Evolutionary conservation across 164 flowering plant genomes (phyloP), one percentile per base, ranked within the genome.

Genomic region (Taxillus chinensis): DNA sequence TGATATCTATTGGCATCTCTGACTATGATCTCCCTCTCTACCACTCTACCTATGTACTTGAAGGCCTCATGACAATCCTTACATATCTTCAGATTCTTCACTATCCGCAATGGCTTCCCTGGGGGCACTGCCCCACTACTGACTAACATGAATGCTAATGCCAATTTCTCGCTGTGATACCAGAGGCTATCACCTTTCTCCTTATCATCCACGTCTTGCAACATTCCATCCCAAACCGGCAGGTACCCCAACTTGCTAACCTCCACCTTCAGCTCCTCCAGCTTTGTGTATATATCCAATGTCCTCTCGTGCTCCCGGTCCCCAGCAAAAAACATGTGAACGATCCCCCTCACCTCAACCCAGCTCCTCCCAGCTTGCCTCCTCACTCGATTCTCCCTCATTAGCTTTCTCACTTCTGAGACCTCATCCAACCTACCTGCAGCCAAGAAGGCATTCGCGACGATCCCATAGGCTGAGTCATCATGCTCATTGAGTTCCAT

Each of bases 1-100:
- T 84, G 90, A 66, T 86, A 86, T 63, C 90, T 74, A 61, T 83
- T 83, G 8, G 74, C 82, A 78, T 86, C 90, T 61, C 89, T 77
- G 59, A 84, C 86, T 13, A 86, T 73, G 37, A 86, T 84, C 75
- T 84, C 88, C 74, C 80, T 79, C 55, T 73, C 79, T 43, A 77
- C 66, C 39, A 74, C 75, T 50, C 60, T 70, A 48, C 83, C 77
- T 27, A 81, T 64, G 62, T 72, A 86, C 82, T 81, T 80, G 27
- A 86, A 86, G 45, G 81, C 83, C 59, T 73, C 78, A 59, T 86
- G 93, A 67, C 93, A 84, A 61, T 86, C 90, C 64, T 66, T 77
- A 64, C 88, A 87, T 41, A 82, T 85, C 66, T 82, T 77, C 75
- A 85, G 55, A 70, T 85, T 87, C 82, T 87, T 85, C 62, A 80